Base-by-base conservation (phyloP, 176 grass and related monocot genomes). In the Triticum aestivum region DNA sequence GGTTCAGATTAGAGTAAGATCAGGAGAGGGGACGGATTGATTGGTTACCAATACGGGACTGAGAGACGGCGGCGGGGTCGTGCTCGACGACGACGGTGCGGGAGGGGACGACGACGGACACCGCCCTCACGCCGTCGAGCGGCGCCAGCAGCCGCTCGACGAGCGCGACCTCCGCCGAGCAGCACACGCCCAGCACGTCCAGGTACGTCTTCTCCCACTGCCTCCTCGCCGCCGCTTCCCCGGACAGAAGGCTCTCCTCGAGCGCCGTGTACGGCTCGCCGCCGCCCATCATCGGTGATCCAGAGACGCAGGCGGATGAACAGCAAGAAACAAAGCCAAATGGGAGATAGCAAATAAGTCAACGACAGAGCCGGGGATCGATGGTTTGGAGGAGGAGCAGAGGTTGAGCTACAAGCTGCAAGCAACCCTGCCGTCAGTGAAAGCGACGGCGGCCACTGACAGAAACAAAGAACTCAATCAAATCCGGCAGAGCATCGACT, bases 171-270 rank as follows among this genome's bases (percentile, higher is more conserved):
- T 95, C 95, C 4, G 91, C 90, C 1, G 91, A 83, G 90, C 95
- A 97, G 83, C 92, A 97, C 38, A 97, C 81, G 18, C 91, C 92
- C 70, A 95, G 82, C 18, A 97, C 92, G 71, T 94, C 92, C 15
- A 97, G 93, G 89, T 92, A 91, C 13, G 84, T 97, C 79, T 90
- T 97, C 35, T 93, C 80, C 74, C 68, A 79, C n/a, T 61, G 89
- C 8, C 8, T 61, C 54, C 54, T 59, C 54, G 54, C 54, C 61
- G 38, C 26, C 4, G 34, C n/a, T 32, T 18, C 26, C 39, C 23
- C 27, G 0, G 61, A 0, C 6, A 82, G 84, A 34, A 83, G 84
- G 39, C 73, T 64, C 54, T 42, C 88, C 71, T 77, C 26, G 2
- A 89, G 69, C 12, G 3, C 24, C 23, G 51, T 0, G 51, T 2